Evolutionary conservation across 2,329 filamentous ascomycete genomes (phyloP), one percentile per base, ranked within the genome.

Genomic region (Diaporthe sp.): DNA sequence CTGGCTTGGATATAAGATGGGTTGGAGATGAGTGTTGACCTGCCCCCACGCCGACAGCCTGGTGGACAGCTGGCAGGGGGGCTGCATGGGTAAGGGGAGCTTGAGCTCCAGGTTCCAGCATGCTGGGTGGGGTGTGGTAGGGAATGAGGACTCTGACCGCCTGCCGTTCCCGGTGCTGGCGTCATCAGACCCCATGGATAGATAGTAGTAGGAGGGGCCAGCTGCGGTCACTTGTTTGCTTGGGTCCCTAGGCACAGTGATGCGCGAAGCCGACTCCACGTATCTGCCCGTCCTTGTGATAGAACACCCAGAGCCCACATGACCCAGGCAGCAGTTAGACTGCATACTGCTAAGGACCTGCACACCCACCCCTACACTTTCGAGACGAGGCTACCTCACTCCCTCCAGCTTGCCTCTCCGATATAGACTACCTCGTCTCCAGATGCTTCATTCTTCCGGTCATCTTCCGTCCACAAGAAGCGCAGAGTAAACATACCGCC

Each of bases 121-220:
- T 9, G 57, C 33, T 50, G 69, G 69, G 45, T 33, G 57, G 68
- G 68, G 42, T n/a, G 42, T 45, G 57, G 15, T 22, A n/a, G 55
- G 55, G 33, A 60, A 22, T 19, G 12, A 15, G 25, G 13, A 4
- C 19, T 54, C 42, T 72, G 47, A 72, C 70, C 70, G 70, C 70
- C 70, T 72, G 42, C 70, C 35, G 35, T n/a, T 54, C 60, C 33
- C 38, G 70, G 58, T 40, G 42, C 70, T 64, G 70, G 57, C 70
- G 70, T 72, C 70, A 72, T 72, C n/a, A 64, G 33, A 55, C 40
- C 70, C 45, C 33, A 40, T 54, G 70, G n/a, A 52, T 40, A 38
- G 35, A n/a, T n/a, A n/a, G n/a, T n/a, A n/a, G n/a, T n/a, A 35
- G 6, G 35, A n/a, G 67, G 66, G 52, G 45, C 52, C 45, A 71